Conservation (phyloP, 2,329 filamentous ascomycete species). For the Diplodia corticola region DNA sequence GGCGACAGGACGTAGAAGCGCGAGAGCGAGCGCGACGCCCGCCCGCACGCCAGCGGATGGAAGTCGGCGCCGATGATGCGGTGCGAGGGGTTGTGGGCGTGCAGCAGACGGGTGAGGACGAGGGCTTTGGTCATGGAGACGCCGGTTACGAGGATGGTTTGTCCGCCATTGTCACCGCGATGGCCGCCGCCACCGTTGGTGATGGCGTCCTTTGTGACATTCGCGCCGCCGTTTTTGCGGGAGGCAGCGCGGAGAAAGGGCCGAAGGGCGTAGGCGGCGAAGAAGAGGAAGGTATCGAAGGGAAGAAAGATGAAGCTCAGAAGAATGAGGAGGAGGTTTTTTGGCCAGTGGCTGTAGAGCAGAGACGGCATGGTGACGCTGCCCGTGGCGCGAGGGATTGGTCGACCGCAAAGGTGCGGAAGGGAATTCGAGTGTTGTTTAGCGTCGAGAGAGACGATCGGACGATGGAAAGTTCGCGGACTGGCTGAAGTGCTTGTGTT, state of each 20-base stretch:
- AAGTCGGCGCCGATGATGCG: slow-evolving; percentile 72
- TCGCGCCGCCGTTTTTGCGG: background rate
- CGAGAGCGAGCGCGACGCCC: slow-evolving; percentile 59
- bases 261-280: slow-evolving; percentile 38
- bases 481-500: background rate
- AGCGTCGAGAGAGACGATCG: background rate
- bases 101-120: slow-evolving; percentile 64
- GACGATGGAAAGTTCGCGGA: background rate
- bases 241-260: slow-evolving; percentile 30
- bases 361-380: slow-evolving; percentile 27
- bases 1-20: slow-evolving; percentile 55
- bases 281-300: slow-evolving; percentile 37
- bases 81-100: slow-evolving; percentile 57
- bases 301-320: slow-evolving; percentile 37
- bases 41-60: slow-evolving; percentile 45
- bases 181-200: slow-evolving; percentile 18
- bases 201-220: background rate
- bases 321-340: slow-evolving; percentile 51
- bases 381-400: background rate
- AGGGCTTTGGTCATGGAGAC: slow-evolving; percentile 73
- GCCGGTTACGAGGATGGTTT: slow-evolving; percentile 69
- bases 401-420: background rate
- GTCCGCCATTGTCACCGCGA: slow-evolving; percentile 29
- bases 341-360: slow-evolving; percentile 46
- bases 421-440: background rate